These are phyloP conservation scores for Auricularia auricula-judae DNA, from an alignment of 768 basidiomycete species.

Conservation along the genomic window DNA sequence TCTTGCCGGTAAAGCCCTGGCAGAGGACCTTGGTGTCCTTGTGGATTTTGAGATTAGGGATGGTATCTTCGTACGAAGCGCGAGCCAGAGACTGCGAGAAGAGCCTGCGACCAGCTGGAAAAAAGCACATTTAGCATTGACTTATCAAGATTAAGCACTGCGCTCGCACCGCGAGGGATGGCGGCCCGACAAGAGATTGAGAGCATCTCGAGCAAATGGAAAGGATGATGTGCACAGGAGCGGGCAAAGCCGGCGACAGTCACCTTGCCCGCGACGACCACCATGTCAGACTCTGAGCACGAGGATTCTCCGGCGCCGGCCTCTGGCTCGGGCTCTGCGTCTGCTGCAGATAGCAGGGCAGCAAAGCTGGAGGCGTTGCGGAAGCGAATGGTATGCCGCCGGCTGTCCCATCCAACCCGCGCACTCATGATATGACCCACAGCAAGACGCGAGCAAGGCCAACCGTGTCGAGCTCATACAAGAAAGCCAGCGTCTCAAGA, in stretches of 20 bases:
- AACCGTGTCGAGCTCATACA: constrained; percentile 82
- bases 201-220: neutral
- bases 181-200: neutral
- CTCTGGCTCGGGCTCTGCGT: neutral
- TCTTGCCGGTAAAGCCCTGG: constrained; percentile 93
- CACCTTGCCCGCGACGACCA: neutral
- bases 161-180: neutral
- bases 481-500: constrained; percentile 68
- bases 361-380: constrained; percentile 68
- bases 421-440: constrained; percentile 2
- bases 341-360: constrained; percentile 28
- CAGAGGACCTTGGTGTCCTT: constrained; percentile 90
- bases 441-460: constrained; percentile 69
- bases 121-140: neutral
- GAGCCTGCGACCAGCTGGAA: constrained; percentile 34
- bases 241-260: too few relatives aligned
- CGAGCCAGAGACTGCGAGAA: constrained; percentile 72
- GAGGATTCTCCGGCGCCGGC: neutral
- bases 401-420: constrained; percentile 3
- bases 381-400: constrained; percentile 64
- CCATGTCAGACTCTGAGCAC: neutral
- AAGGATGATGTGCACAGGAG: too few relatives aligned
- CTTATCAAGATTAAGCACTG: neutral
- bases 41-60: constrained; percentile 83
- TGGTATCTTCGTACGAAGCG: constrained; percentile 76